Conservation (phyloP, 352 stramenopile genomes). For the Thraustochytrium striatum region DNA sequence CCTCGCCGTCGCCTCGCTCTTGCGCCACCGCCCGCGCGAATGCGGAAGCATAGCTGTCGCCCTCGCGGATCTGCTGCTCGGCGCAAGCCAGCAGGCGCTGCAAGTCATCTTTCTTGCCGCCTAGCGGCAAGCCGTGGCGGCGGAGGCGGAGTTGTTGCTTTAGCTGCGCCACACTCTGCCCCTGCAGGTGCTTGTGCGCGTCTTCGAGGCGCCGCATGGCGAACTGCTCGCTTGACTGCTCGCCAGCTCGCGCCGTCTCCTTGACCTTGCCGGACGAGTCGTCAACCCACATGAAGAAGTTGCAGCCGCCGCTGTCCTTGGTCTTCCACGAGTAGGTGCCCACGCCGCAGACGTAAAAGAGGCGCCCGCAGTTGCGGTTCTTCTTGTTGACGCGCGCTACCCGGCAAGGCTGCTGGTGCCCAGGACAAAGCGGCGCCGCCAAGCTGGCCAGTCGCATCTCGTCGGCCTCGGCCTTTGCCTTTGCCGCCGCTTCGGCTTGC, state of each 20-base stretch:
- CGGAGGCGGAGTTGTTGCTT: neutral
- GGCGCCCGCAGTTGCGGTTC: neutral
- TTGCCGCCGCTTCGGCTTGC: no score
- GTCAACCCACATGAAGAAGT: constrained; percentile 45
- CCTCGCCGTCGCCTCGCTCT: neutral
- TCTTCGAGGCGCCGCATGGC: neutral
- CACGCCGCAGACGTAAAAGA: constrained; percentile 31
- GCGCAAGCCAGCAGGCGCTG: no score
- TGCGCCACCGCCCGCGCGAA: neutral
- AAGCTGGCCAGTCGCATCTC: no score
- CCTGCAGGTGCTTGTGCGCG: neutral
- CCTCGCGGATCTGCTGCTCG: no score
- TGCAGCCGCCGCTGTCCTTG: constrained; percentile 11
- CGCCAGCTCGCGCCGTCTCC: neutral
- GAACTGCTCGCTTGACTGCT: neutral
- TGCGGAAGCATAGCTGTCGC: no score
- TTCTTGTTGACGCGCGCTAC: constrained; percentile 16
- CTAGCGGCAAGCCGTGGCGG: neutral
- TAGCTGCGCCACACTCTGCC: neutral
- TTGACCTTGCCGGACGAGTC: neutral
- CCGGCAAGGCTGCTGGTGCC: neutral
- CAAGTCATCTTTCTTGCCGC: constrained; percentile 26
- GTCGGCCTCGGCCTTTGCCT: no score
- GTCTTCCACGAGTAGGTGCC: neutral
- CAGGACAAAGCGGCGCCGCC: constrained; percentile 7